phyloP scores from a whole-genome alignment of 306 rosid species.

The Dryas alaskensis region DNA sequence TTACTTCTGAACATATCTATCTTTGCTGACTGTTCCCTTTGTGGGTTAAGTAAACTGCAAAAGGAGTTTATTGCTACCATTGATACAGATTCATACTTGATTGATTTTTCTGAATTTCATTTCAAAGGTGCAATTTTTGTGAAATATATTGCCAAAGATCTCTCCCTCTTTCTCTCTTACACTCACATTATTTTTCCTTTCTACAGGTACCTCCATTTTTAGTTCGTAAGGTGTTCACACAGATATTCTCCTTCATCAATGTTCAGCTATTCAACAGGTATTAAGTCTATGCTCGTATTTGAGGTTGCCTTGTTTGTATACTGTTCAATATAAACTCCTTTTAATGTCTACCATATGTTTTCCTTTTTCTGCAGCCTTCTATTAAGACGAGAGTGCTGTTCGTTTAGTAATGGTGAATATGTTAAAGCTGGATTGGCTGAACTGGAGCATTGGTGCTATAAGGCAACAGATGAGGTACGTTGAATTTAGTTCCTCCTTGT shows the following conservation, averaged over 20 bases:
- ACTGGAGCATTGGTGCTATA: constrained; percentile 88
- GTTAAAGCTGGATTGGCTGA: constrained; percentile 98
- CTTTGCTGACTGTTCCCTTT: neutral
- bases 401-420: constrained; percentile 96
- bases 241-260: constrained; percentile 93
- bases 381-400: constrained; percentile 96
- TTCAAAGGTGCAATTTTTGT: neutral
- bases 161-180: neutral
- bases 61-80: neutral
- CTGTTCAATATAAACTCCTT: constrained; percentile 1
- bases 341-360: neutral
- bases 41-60: neutral
- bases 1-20: neutral
- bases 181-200: neutral
- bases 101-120: constrained; percentile 3
- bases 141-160: neutral
- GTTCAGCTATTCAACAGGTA: constrained; percentile 99
- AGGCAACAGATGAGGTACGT: constrained; percentile 87
- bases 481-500: constrained; percentile 8
- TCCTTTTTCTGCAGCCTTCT: constrained; percentile 62
- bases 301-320: constrained; percentile 7
- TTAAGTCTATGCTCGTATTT: constrained; percentile 21
- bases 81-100: neutral
- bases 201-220: constrained; percentile 87
- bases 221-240: constrained; percentile 94